phyloP scores from a whole-genome alignment of 768 basidiomycete species.

The Calocybe indica region DNA sequence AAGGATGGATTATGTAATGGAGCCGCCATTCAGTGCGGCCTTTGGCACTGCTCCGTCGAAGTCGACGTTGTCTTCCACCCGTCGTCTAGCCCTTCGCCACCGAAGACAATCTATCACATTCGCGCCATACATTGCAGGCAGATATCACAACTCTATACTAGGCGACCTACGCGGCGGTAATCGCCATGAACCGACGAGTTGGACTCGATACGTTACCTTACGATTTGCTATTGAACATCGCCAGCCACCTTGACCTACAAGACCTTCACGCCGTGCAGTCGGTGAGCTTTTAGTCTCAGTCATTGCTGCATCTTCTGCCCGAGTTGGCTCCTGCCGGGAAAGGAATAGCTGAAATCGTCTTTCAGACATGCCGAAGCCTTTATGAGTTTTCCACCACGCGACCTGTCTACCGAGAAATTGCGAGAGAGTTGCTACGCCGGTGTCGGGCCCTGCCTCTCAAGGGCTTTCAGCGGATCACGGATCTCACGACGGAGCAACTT shows the following conservation, averaged over 20 bases:
- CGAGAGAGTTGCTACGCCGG: constrained; percentile 53
- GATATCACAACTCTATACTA: constrained; percentile 11
- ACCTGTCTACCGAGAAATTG: constrained; percentile 63
- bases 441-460: constrained; percentile 65
- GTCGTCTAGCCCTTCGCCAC: not conserved
- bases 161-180: constrained; percentile 4
- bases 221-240: constrained; percentile 66
- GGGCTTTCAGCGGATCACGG: constrained; percentile 63
- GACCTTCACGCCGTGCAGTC: constrained; percentile 59
- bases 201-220: constrained; percentile 46
- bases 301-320: not conserved
- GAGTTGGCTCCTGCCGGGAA: not conserved
- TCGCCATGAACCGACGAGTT: constrained; percentile 7
- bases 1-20: no score
- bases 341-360: constrained; percentile 4
- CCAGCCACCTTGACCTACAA: constrained; percentile 50
- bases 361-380: constrained; percentile 57
- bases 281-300: constrained; percentile 32
- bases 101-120: not conserved
- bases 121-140: not conserved
- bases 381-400: constrained; percentile 58
- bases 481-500: constrained; percentile 57
- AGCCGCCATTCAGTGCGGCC: not conserved
- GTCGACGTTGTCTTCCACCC: not conserved
- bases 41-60: not conserved